Conservation (phyloP, 345 rosid species). For the Citrus reticulata region DNA sequence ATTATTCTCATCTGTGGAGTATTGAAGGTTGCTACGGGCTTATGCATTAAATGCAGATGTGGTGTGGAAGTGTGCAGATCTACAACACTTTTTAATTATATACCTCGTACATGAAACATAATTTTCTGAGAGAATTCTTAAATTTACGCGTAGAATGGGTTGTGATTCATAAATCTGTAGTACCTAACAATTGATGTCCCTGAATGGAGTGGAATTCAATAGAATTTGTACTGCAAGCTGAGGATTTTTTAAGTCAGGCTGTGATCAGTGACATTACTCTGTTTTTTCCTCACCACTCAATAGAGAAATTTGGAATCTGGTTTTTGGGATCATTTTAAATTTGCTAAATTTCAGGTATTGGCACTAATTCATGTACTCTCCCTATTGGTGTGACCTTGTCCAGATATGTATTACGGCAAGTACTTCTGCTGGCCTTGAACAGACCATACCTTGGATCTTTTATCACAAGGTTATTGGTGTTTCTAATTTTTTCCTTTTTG, state of each 20-base stretch:
- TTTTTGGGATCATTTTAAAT: not conserved
- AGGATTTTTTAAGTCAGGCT: not conserved
- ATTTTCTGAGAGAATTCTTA: not conserved
- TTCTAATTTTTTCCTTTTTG: constrained; percentile 79
- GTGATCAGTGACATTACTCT: not conserved
- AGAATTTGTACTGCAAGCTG: not conserved
- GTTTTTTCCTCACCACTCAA: not conserved
- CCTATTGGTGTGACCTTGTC: too few relatives aligned
- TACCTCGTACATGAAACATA: not conserved
- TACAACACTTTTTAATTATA: not conserved
- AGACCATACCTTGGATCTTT: constrained; percentile 82
- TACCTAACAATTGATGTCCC: not conserved
- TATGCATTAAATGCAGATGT: not conserved
- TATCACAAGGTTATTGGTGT: constrained; percentile 92
- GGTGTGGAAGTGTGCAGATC: not conserved
- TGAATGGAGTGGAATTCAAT: not conserved
- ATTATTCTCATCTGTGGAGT: not conserved
- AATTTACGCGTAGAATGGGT: not conserved
- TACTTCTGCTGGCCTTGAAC: constrained; percentile 92
- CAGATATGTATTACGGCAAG: constrained; percentile 87
- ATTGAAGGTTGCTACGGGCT: not conserved
- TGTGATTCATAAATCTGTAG: not conserved
- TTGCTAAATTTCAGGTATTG: not conserved
- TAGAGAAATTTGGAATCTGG: not conserved
- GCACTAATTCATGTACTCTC: not conserved